Percentiles rank a stretch among this genome's conserved stretches.
Evolutionary conservation across 768 basidiomycete species (phyloP).

Genomic region (Asterophora lycoperdoides): DNA sequence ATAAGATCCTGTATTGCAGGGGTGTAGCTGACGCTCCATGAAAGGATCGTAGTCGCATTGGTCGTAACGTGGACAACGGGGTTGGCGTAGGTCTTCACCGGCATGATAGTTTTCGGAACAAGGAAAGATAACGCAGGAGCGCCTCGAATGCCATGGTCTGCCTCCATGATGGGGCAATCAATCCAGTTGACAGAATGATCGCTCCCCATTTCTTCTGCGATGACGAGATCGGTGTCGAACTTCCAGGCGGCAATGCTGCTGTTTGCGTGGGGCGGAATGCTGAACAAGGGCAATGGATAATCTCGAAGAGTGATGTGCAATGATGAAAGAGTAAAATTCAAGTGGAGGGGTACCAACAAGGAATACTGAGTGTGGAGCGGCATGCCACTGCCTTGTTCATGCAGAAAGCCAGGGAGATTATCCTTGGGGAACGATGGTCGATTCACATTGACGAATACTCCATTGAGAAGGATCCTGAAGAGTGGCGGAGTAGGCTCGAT

Average conservation of each 20-base stretch:
- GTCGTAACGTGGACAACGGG: constrained; percentile 69
- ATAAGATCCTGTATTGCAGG: constrained; percentile 86
- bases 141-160: constrained; percentile 46
- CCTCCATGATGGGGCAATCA: constrained; percentile 58
- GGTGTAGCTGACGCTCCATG: constrained; percentile 87
- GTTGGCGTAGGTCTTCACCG: constrained; percentile 87
- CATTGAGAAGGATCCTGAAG: constrained; percentile 58
- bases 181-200: constrained; percentile 68
- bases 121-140: constrained; percentile 50
- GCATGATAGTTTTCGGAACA: constrained; percentile 91
- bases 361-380: constrained; percentile 70
- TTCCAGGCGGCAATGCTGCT: constrained; percentile 43
- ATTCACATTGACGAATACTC: constrained; percentile 52
- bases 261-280: constrained; percentile 52
- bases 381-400: constrained; percentile 62
- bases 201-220: constrained; percentile 83
- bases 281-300: constrained; percentile 83
- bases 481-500: constrained; percentile 53
- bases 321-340: constrained; percentile 63
- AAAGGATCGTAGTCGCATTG: constrained; percentile 62
- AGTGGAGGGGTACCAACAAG: constrained; percentile 77
- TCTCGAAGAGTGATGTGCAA: constrained; percentile 69
- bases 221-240: constrained; percentile 74
- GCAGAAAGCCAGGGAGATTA: constrained; percentile 58
- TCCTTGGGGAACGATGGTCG: constrained; percentile 56